Evolutionary conservation across 345 rosid genomes (phyloP).

Genomic region (Fremontodendron californicum): DNA sequence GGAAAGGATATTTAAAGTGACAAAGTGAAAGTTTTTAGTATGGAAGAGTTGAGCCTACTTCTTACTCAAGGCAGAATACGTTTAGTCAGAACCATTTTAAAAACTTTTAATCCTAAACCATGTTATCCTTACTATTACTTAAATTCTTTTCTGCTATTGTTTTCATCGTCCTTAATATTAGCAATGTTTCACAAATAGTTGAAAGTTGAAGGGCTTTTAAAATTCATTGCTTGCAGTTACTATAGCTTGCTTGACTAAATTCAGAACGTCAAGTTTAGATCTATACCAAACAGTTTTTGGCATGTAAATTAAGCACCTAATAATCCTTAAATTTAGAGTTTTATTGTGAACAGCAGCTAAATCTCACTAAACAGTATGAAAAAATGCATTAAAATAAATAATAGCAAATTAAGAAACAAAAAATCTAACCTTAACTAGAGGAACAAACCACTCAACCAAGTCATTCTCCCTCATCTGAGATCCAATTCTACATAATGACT

Average conservation of each 20-base stretch:
- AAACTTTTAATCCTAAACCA: background rate
- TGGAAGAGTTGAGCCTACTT: no score
- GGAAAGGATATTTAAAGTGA: no score
- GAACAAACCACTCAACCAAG: conserved; percentile 69
- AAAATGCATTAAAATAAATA: background rate
- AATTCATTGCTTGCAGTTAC: background rate
- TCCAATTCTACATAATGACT: conserved; percentile 79
- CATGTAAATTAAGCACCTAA: background rate
- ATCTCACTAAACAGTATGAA: background rate
- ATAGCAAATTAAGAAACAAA: background rate
- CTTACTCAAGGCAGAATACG: no score
- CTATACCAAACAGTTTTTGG: background rate
- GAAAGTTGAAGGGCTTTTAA: background rate
- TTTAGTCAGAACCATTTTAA: background rate
- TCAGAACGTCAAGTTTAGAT: no score
- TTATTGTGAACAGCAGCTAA: background rate
- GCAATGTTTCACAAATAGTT: background rate
- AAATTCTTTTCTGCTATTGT: background rate
- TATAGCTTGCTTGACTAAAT: background rate
- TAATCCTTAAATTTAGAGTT: background rate
- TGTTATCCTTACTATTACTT: background rate
- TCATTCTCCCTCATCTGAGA: conserved; percentile 88
- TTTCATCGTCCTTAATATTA: background rate
- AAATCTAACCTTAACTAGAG: conserved; percentile 71
- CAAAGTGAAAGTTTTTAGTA: no score